These are phyloP conservation scores for Cercospora sp. DNA, from an alignment of 2,329 filamentous ascomycete genomes.

Conservation along the genomic window DNA sequence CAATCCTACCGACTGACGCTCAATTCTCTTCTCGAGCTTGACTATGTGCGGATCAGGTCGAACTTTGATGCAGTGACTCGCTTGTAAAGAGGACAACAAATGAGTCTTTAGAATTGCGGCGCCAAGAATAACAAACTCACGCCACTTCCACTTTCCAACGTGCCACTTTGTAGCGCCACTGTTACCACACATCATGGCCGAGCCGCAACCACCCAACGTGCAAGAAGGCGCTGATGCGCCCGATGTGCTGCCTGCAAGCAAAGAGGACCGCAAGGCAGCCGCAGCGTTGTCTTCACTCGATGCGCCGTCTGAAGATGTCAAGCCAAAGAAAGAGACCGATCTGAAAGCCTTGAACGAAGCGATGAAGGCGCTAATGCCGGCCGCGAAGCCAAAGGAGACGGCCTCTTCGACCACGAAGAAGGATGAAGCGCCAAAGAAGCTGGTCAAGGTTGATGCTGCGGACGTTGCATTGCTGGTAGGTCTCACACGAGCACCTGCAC, in stretches of 20 bases:
- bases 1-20: background rate
- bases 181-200: conserved; percentile 54
- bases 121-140: background rate
- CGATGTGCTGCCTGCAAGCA: conserved; percentile 58
- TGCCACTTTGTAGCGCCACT: background rate
- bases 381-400: conserved; percentile 52
- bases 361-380: conserved; percentile 58
- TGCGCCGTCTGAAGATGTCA: conserved; percentile 50
- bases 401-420: conserved; percentile 29
- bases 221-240: conserved; percentile 62
- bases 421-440: conserved; percentile 42
- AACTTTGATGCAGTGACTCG: background rate
- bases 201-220: conserved; percentile 60
- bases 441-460: conserved; percentile 70
- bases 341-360: conserved; percentile 70
- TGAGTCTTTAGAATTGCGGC: background rate
- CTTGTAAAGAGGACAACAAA: background rate
- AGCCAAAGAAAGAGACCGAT: conserved; percentile 62
- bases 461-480: conserved; percentile 70
- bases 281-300: conserved; percentile 73
- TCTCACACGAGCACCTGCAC: conserved; percentile 19
- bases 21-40: background rate
- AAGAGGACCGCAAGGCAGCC: conserved; percentile 76
- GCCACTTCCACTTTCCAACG: background rate
- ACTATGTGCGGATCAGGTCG: background rate